A percentile compares a stretch with the other conserved stretches of the same genome.
Evolutionary conservation across 306 rosid genomes (phyloP).

Genomic region (Pyrus pyrifolia): DNA sequence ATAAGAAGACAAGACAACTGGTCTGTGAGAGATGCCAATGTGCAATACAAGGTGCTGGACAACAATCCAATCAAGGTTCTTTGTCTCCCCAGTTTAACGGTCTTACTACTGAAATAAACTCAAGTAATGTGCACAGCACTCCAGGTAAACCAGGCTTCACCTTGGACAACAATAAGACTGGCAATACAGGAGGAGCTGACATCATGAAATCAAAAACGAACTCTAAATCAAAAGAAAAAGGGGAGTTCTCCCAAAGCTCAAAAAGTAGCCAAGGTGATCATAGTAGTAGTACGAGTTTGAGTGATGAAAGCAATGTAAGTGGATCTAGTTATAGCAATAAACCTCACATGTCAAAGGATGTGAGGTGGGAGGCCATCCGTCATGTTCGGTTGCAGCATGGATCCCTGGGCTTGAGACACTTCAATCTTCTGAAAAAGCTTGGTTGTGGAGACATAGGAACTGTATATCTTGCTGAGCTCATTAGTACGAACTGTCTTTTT

Average conservation of each 20-base stretch:
- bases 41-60: conserved; percentile 38
- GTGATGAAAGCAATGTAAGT: conserved; percentile 79
- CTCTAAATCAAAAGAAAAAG: conserved; percentile 53
- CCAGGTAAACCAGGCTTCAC: conserved; percentile 33
- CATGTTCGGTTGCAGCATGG: conserved; percentile 63
- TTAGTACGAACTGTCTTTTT: conserved; percentile 70
- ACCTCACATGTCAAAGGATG: conserved; percentile 99
- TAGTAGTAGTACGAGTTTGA: conserved; percentile 92
- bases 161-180: conserved; percentile 23
- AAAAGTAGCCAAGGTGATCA: conserved; percentile 91
- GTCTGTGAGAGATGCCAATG: conserved; percentile 85
- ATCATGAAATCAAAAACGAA: conserved; percentile 38
- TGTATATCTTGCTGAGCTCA: conserved; percentile 88
- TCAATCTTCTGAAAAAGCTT: conserved; percentile 89
- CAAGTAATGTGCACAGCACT: conserved; percentile 27
- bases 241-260: conserved; percentile 90
- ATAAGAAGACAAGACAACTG: conserved; percentile 64
- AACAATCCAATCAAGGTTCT: conserved; percentile 35
- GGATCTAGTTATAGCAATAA: conserved; percentile 84
- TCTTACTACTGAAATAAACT: conserved; percentile 32
- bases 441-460: conserved; percentile 99
- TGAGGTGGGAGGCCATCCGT: conserved; percentile 84
- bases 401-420: conserved; percentile 63
- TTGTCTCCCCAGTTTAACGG: conserved; percentile 16
- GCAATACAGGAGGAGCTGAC: conserved; percentile 32